Base-by-base conservation (phyloP, 1,284 basidiomycete genomes). In the Fomitopsis palustris region DNA sequence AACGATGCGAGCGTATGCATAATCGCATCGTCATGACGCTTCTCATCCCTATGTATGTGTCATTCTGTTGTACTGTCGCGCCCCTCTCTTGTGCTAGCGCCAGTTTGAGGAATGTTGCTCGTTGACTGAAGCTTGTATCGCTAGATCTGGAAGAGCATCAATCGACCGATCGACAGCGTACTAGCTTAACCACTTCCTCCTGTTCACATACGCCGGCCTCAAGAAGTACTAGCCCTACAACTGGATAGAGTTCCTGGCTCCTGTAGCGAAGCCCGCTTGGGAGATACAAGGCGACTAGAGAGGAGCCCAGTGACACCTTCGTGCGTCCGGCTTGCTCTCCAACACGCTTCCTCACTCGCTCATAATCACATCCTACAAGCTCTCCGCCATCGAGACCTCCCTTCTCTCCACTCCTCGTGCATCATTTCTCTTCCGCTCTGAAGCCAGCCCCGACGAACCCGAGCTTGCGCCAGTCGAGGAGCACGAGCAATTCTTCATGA, bases 191-290 rank as follows among this genome's bases (percentile, higher is more conserved):
- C 81, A 81, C 2, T 98, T 98, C 75, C 79, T 98, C 16, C 78
- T 97, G 27, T 89, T 99, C 65, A 94, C 95, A 0, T 99, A 90
- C 68, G 93, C 97, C 0, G 97, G 98, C 73, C 86, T 99, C 61
- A 99, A 99, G 80, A 98, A 96, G 74, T 98, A 96, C 79, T 91
- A 90, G 64, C 98, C 94, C 73, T 95, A 91, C 71, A 98, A 99
- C 75, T 98, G 96, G 96, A 97, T 98, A 68, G 92, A 92, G 0
- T 97, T 98, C 73, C 97, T 96, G 0, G 94, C 95, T 0, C 86
- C 98, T 59, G 85, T 90, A 0, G 81, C 91, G 16, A 93, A 92
- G 65, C 94, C 95, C 3, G 84, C 87, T 0, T 97, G 95, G 95
- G 86, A 94, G 74, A 82, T 94, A 59, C 75, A 78, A 41, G 79